Percentiles rank a stretch among this genome's conserved stretches.
Evolutionary conservation across 1,284 basidiomycete genomes (phyloP).

Genomic region (Cystobasidium pallidum): DNA sequence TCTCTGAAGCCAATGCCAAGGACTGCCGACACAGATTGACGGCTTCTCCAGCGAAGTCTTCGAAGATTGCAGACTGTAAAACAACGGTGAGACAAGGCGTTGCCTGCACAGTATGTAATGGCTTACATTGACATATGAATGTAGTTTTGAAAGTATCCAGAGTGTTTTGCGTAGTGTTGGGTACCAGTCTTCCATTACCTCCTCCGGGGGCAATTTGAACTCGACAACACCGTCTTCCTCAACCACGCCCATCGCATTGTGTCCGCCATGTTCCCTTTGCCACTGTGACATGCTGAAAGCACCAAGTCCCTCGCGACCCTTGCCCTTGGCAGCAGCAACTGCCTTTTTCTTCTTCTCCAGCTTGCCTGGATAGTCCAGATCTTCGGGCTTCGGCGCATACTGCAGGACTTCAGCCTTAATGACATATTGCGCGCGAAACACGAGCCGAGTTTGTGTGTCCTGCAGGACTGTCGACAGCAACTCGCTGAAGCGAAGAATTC

Average conservation of each 20-base stretch:
- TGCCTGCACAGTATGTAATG: not conserved
- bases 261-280: conserved; percentile 42
- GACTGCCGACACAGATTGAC: conserved; percentile 78
- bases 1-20: conserved; percentile 69
- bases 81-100: not conserved
- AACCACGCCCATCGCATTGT: conserved; percentile 52
- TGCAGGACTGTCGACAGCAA: conserved; percentile 85
- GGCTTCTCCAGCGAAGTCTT: conserved; percentile 90
- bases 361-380: conserved; percentile 81
- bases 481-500: conserved; percentile 47
- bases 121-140: conserved; percentile 83
- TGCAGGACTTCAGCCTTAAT: conserved; percentile 83
- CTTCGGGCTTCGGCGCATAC: conserved; percentile 73
- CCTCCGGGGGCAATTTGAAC: conserved; percentile 71
- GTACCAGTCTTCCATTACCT: conserved; percentile 82
- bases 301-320: not conserved
- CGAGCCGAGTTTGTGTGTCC: conserved; percentile 87
- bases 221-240: conserved; percentile 59
- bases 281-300: conserved; percentile 15
- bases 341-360: conserved; percentile 55
- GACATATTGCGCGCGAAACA: conserved; percentile 89
- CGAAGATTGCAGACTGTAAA: conserved; percentile 78
- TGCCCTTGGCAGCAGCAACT: conserved; percentile 21
- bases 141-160: conserved; percentile 83
- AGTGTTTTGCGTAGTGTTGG: conserved; percentile 80